Conservation (phyloP, 139 green algal genomes). For the Haematococcus lacustris region DNA sequence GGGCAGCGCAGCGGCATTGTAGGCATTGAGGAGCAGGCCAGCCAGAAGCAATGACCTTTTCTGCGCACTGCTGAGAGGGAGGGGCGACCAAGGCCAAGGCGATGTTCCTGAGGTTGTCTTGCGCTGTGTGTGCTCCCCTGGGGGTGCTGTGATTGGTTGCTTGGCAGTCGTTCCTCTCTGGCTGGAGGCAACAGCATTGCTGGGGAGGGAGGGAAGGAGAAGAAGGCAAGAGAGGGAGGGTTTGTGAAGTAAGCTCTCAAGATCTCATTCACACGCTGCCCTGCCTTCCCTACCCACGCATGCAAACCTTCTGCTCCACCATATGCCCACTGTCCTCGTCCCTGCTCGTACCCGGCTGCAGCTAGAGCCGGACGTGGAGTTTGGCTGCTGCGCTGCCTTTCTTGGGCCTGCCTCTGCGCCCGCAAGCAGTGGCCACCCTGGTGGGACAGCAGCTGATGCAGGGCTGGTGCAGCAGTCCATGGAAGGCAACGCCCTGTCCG, state of each 20-base stretch:
- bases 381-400: slow-evolving; percentile 45
- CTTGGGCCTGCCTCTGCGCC: slow-evolving; percentile 34
- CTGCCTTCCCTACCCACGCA: too few species aligned
- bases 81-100: too few species aligned
- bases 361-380: slow-evolving; percentile 47
- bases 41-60: too few species aligned
- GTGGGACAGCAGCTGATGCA: too few species aligned
- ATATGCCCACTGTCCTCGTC: background rate
- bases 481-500: slow-evolving; percentile 34
- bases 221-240: background rate
- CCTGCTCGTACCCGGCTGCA: background rate
- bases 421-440: too few species aligned
- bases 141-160: background rate
- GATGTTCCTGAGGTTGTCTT: too few species aligned
- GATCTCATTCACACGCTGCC: background rate
- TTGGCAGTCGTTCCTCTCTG: background rate
- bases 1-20: too few species aligned
- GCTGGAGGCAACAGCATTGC: background rate
- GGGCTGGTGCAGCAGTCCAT: background rate
- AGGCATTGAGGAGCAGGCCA: too few species aligned
- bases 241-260: background rate
- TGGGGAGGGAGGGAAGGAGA: background rate
- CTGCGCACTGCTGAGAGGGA: too few species aligned
- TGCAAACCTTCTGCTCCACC: too few species aligned
- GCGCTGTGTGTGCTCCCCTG: background rate